phyloP scores from a whole-genome alignment of 495 filamentous ascomycete species.

The Hypoxylon subgilvum region DNA sequence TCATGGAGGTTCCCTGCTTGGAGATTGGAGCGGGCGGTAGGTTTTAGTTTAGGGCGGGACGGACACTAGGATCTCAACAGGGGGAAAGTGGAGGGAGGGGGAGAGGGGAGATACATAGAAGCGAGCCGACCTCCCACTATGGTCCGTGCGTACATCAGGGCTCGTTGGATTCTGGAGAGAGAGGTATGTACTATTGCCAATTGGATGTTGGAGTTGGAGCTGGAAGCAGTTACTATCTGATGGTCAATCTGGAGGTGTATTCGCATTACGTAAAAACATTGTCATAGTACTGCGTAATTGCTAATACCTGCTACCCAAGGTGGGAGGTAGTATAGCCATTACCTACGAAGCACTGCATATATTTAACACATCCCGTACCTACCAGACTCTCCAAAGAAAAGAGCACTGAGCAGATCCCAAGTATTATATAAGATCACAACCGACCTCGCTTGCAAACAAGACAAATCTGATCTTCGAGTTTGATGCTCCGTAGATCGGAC shows the following conservation, averaged over 20 bases:
- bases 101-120: too few species aligned
- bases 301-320: too few species aligned
- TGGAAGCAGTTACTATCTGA: too few species aligned
- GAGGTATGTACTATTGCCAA: not conserved
- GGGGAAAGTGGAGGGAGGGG: too few species aligned
- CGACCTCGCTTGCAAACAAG: not conserved
- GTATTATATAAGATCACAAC: not conserved
- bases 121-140: conserved; percentile 2
- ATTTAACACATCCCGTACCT: too few species aligned
- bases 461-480: conserved; percentile 28
- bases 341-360: too few species aligned
- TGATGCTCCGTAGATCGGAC: conserved; percentile 39
- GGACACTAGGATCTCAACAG: conserved; percentile 19
- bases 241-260: too few species aligned
- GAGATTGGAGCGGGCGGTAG: conserved; percentile 3
- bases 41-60: conserved; percentile 26
- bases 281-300: too few species aligned
- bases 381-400: too few species aligned
- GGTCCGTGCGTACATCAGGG: conserved; percentile 19
- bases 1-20: conserved; percentile 23
- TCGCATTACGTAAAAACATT: too few species aligned
- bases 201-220: too few species aligned
- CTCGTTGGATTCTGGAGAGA: too few species aligned
- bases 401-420: not conserved
- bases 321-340: not conserved